Base-by-base conservation (phyloP, 2,329 filamentous ascomycete genomes). In the Trichoderma cornu-damae region DNA sequence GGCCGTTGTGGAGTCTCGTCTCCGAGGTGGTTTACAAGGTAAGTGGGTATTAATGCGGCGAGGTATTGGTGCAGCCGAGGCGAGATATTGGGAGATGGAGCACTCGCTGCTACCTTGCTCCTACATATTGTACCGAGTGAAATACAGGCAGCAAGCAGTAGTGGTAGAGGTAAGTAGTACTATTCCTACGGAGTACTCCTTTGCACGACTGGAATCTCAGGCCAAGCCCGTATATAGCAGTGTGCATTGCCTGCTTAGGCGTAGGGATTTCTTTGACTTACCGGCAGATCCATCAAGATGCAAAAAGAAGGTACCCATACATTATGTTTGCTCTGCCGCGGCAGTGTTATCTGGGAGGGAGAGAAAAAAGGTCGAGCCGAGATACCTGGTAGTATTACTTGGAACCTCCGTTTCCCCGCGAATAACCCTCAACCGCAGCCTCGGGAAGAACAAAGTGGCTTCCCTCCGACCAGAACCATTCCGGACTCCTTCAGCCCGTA, bases 1-100 rank as follows among this genome's bases (percentile, higher is more conserved):
- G 34, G 48, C 55, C 24, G 26, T 22, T 34, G 49, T 58, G 57
- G 57, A 51, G 57, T 43, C 12, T 46, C n/a, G 8, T 7, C 20
- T 28, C 32, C 40, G n/a, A 20, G 42, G 22, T 47, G 42, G 42
- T 8, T 47, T 30, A 30, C n/a, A n/a, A n/a, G n/a, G n/a, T n/a
- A 18, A 20, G 51, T 40, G 40, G 51, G 50, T 42, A 34, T 35
- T 53, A 34, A 28, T n/a, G n/a, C n/a, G 9, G 28, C 28, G 6
- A 32, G 52, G 50, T 43, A 35, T 37, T 54, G 26, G 40, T 44
- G 50, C 22, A 54, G 16, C 50, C 50, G 40, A 46, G 40, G 35
- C 20, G n/a, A 28, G 12, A 9, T 11, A 38, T 12, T 14, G n/a
- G n/a, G n/a, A n/a, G n/a, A n/a, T n/a, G n/a, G n/a, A n/a, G n/a